Evolutionary conservation across 106 monocot species (phyloP).

Genomic region (Dendrobium catenatum): DNA sequence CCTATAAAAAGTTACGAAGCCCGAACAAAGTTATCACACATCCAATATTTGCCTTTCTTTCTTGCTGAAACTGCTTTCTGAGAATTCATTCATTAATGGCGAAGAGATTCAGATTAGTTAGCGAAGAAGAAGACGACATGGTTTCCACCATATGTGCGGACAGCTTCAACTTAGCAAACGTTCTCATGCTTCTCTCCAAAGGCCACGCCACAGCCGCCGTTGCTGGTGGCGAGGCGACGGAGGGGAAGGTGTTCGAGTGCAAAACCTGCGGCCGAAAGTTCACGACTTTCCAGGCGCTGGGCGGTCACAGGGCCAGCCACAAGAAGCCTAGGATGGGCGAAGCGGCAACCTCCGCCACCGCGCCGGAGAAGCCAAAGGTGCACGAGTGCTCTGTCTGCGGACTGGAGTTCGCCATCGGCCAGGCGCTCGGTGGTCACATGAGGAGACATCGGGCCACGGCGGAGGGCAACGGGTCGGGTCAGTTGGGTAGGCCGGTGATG

Average conservation of each 20-base stretch:
- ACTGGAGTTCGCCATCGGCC: constrained; percentile 3
- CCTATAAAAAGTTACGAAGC: background rate
- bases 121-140: background rate
- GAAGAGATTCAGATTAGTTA: constrained; percentile 1
- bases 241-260: constrained; percentile 38
- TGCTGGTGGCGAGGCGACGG: background rate
- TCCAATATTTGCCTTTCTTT: background rate
- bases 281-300: constrained; percentile 48
- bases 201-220: background rate
- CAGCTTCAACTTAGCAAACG: background rate
- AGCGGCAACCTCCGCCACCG: background rate
- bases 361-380: background rate
- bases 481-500: too few relatives aligned
- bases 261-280: constrained; percentile 64
- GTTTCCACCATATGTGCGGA: background rate
- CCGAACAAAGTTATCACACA: background rate
- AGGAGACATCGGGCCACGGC: background rate
- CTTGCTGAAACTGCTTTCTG: background rate
- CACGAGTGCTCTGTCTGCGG: constrained; percentile 8
- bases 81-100: background rate
- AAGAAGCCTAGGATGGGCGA: constrained; percentile 1
- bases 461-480: background rate
- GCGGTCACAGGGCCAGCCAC: constrained; percentile 12
- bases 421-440: constrained; percentile 8
- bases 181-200: constrained; percentile 4